Evolutionary conservation across 1,284 basidiomycete species (phyloP).

Genomic region (Ceratobasidium sp.): DNA sequence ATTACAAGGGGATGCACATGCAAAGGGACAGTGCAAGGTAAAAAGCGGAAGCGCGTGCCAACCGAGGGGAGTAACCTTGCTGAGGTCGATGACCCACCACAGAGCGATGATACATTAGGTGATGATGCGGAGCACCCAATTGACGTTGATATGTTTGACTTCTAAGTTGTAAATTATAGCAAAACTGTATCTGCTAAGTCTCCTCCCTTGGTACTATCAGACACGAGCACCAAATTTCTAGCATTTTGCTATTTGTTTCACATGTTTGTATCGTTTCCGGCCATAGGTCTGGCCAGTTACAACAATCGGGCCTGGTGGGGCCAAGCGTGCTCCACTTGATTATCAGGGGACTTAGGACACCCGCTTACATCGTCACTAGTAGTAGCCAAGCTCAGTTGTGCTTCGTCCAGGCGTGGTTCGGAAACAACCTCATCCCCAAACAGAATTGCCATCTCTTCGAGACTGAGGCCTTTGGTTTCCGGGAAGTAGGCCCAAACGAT

Average conservation of each 20-base stretch:
- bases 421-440: conserved; percentile 41
- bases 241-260: too few relatives aligned
- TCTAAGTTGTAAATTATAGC: conserved; percentile 16
- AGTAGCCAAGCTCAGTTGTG: neutral
- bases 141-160: conserved; percentile 45
- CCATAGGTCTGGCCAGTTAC: too few relatives aligned
- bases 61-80: neutral
- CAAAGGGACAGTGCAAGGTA: neutral
- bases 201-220: too few relatives aligned
- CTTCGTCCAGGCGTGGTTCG: conserved; percentile 3
- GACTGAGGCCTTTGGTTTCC: conserved; percentile 36
- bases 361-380: neutral
- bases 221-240: too few relatives aligned
- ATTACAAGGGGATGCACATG: conserved; percentile 18
- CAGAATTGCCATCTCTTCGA: conserved; percentile 36
- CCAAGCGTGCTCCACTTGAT: conserved; percentile 8
- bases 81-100: neutral
- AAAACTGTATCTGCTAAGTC: neutral
- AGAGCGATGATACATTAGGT: conserved; percentile 3
- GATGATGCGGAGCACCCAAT: conserved; percentile 34
- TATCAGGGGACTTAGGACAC: neutral
- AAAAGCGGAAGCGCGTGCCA: conserved; percentile 30
- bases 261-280: too few relatives aligned
- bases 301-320: neutral
- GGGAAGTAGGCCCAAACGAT: conserved; percentile 41